Evolutionary conservation across 495 filamentous ascomycete genomes (phyloP), one percentile per base, ranked within the genome.

Genomic region (Endocarpon pusillum): DNA sequence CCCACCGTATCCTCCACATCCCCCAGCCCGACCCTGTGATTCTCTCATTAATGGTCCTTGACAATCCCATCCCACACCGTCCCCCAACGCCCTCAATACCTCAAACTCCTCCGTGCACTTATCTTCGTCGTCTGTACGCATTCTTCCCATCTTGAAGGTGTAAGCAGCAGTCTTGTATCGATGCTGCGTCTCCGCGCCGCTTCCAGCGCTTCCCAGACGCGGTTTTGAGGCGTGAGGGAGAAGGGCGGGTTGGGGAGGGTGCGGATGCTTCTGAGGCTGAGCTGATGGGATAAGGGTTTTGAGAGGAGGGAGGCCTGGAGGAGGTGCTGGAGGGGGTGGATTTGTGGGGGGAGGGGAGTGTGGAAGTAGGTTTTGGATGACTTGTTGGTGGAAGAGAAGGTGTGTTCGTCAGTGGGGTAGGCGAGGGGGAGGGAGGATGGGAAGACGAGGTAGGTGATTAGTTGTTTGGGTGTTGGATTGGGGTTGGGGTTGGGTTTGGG

Each of bases 221-320:
- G 34, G 21, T 54, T 45, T 4, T 30, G 26, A 3, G 42, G 43
- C 10, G 26, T 46, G 32, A 50, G 41, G 19, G 43, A 34, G 33
- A 52, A 47, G 0, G 52, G 52, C n/a, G 39, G 32, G 35, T 56
- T 56, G 35, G 54, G 47, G 19, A 56, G 35, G 3, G 52, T 56
- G 15, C 52, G 37, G 24, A 56, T 56, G 2, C 48, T 44, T 10
- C 51, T 37, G 17, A 53, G 32, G 7, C 53, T 51, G 5, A 54
- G 41, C 22, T 40, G 41, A 30, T 56, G 53, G 14, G 46, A 41
- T 19, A 54, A 52, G 3, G 53, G 51, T 14, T 51, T 42, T 23
- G 49, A 51, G 1, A 56, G 41, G 16, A 56, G 46, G 11, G 48
- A 33, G 9, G 53, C 53, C 28, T 42, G 44, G 10, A 54, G 37